Conservation (phyloP, 108 stramenopile genomes). For the Fistulifera solaris region DNA sequence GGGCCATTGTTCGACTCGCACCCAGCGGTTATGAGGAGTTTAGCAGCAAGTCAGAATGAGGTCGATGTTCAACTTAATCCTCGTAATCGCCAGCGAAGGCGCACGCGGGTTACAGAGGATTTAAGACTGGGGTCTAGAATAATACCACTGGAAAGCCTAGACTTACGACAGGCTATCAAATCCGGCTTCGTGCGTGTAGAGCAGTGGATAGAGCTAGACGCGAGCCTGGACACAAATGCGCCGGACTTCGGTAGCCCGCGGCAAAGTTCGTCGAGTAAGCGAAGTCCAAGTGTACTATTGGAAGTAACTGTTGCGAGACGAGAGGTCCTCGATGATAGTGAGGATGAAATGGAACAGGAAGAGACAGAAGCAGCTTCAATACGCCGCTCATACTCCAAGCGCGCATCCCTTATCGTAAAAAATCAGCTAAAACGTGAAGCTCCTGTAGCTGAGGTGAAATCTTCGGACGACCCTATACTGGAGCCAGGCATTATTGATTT, state of each 20-base stretch:
- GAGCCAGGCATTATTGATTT: conserved; percentile 72
- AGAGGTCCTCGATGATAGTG: conserved; percentile 43
- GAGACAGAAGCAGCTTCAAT: not conserved
- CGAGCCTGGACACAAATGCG: not conserved
- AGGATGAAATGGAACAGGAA: conserved; percentile 50
- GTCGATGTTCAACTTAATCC: conserved; percentile 4
- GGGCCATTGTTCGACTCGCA: not conserved
- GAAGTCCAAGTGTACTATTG: conserved; percentile 67
- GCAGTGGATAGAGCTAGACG: conserved; percentile 57
- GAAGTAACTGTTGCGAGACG: conserved; percentile 57
- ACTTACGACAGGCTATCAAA: conserved; percentile 30
- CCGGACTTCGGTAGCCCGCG: not conserved
- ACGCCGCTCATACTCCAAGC: conserved; percentile 19
- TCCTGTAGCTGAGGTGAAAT: conserved; percentile 4
- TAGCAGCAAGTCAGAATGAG: not conserved
- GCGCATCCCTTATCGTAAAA: conserved; percentile 12
- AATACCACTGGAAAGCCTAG: conserved; percentile 54
- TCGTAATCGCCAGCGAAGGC: conserved; percentile 1
- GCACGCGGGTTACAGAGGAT: conserved; percentile 27
- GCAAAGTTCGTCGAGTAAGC: conserved; percentile 14
- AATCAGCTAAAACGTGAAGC: conserved; percentile 15
- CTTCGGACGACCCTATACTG: conserved; percentile 52
- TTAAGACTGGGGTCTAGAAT: conserved; percentile 48
- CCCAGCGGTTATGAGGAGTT: not conserved
- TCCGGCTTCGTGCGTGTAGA: conserved; percentile 37